Base-by-base conservation (phyloP, 176 grass and related monocot genomes). In the Aegilops sharonensis region DNA sequence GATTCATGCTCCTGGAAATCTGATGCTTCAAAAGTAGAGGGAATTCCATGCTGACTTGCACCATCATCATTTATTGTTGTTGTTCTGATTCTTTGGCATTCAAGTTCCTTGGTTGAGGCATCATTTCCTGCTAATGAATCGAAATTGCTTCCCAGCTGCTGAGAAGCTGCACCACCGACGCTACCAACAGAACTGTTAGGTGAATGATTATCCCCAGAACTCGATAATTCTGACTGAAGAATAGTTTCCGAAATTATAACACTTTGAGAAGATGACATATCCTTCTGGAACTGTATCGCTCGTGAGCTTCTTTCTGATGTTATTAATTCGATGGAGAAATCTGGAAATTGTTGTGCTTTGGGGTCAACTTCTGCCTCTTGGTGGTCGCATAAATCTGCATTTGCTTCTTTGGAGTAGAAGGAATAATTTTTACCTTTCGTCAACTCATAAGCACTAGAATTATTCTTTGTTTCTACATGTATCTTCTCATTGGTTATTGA, bases 1-100 rank as follows among this genome's bases (percentile, higher is more conserved):
- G 68, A 77, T 85, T 40, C 77, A 62, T 87, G 83, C 29, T 61
- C 68, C 36, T 81, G 86, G 12, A 86, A 24, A 29, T 79, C 40
- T 48, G 82, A 43, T 80, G 72, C 82, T 80, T 94, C 77, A 79
- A 72, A 91, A 78, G 50, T 37, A 85, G 80, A 87, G 81, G 77
- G n/a, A 83, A 42, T 50, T 60, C 29, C 62, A 47, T 65, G 40
- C 50, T 67, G 35, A 75, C 39, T 48, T 50, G 84, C 45, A 66
- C 39, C 39, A 84, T 70, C 64, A 87, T 72, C 69, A 43, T 48
- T 68, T 85, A 45, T 18, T 68, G 36, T 70, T 75, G 68, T 40
- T 62, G n/a, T 78, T 78, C 68, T 78, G 9, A 78, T 79, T 81
- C 39, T 81, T 47, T 77, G 85, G 12, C 50, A 85, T 76, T 81